Base-by-base conservation (phyloP, 768 basidiomycete species). In the Mrakia hoshinonis region DNA sequence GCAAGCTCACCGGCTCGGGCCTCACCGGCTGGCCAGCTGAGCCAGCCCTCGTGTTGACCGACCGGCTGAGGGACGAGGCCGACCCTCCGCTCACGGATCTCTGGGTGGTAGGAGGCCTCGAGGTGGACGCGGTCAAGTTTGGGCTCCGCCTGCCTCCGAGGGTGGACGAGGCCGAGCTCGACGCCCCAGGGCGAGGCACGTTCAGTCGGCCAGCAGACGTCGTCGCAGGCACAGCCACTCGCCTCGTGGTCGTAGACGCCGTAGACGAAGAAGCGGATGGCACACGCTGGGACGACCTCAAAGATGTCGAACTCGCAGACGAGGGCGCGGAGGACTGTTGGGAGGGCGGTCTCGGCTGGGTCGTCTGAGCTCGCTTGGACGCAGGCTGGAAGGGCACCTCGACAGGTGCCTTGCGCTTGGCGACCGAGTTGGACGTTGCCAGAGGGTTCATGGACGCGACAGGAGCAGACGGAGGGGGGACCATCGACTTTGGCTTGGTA, bases 311-410 rank as follows among this genome's bases (percentile, higher is more conserved):
- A 9, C 38, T 22, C 0, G 39, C 34, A 12, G 60, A 47, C 1
- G 68, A 36, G 22, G 61, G 20, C 4, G 61, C 13, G 1, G 61
- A 43, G 48, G 55, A 48, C 15, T 31, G 48, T 48, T 47, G n/a
- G 4, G 69, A 49, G 13, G 61, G 34, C 2, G 60, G 49, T 3
- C 69, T 60, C 24, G 51, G 29, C 4, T 47, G 34, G 58, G 69
- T 61, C 12, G n/a, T n/a, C n/a, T n/a, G n/a, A n/a, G 69, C 60
- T 31, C 58, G 58, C 69, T 70, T 70, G 49, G 69, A 51, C 2
- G 69, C 58, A 20, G 69, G 31, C 18, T 62, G 34, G 22, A 55
- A 67, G 66, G 47, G 52, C 31, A 34, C 46, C 15, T 52, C 61
- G 20, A 46, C 9, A 6, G 69, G 69, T 1, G 58, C 58, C 34